Percentiles rank a stretch among this genome's conserved stretches.
These are phyloP conservation scores for Bipolaris gigantea DNA, from an alignment of 2,329 filamentous ascomycete genomes.

Conservation along the genomic window DNA sequence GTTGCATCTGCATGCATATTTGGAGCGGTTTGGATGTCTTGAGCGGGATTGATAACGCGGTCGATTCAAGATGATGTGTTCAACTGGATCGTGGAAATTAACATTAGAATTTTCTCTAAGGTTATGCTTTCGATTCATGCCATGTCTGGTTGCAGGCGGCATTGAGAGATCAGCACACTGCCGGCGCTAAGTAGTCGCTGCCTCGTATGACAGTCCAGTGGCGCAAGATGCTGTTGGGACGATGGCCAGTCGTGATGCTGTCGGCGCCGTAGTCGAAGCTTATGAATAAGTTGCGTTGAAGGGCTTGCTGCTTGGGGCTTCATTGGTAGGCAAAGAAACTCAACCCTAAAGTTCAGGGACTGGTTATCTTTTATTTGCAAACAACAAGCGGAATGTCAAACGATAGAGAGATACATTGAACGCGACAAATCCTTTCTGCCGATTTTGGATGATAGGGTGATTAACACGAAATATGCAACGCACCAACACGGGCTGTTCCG, in stretches of 20 bases:
- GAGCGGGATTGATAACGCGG: too few species aligned
- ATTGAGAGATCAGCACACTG: not conserved
- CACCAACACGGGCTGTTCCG: too few species aligned
- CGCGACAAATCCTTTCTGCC: too few species aligned
- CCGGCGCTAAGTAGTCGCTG: not conserved
- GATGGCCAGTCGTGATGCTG: not conserved
- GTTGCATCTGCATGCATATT: too few species aligned
- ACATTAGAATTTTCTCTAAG: not conserved
- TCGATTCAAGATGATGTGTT: not conserved
- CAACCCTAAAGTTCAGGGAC: not conserved
- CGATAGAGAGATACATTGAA: too few species aligned
- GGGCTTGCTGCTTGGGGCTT: not conserved
- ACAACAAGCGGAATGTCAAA: too few species aligned
- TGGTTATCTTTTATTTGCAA: too few species aligned
- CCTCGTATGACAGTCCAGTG: not conserved
- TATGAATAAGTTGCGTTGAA: not conserved
- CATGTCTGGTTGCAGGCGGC: not conserved
- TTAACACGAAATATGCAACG: too few species aligned
- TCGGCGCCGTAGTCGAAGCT: not conserved
- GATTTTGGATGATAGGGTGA: too few species aligned
- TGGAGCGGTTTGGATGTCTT: not conserved
- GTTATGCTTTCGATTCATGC: not conserved
- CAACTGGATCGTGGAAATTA: not conserved
- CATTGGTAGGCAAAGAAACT: not conserved
- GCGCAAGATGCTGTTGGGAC: not conserved